A percentile compares a stretch with the other conserved stretches of the same genome.
Conservation (phyloP, 345 rosid species). For the Citrus sinensis region DNA sequence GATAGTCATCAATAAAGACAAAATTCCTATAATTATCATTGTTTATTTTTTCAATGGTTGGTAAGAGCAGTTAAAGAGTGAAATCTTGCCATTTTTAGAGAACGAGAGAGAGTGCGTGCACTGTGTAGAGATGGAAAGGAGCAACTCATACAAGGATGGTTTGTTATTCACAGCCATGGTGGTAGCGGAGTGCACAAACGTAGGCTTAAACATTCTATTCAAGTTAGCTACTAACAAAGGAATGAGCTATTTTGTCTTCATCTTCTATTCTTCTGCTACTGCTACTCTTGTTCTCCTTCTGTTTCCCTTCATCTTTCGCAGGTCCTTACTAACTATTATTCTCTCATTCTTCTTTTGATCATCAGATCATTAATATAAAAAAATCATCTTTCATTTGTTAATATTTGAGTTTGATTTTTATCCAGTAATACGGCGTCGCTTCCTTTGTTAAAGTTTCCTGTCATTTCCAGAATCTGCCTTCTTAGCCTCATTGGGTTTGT, state of each 20-base stretch:
- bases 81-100: not conserved
- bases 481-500: slow-evolving; percentile 34
- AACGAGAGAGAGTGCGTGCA: not conserved
- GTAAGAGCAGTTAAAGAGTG: too few relatives aligned
- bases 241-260: slow-evolving; percentile 33
- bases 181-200: slow-evolving; percentile 18
- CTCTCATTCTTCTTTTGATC: too few relatives aligned
- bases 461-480: slow-evolving; percentile 25
- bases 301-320: not conserved
- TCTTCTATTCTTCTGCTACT: slow-evolving; percentile 19
- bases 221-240: slow-evolving; percentile 38
- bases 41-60: too few relatives aligned
- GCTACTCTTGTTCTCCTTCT: slow-evolving; percentile 29
- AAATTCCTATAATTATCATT: too few relatives aligned
- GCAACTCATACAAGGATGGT: slow-evolving; percentile 19
- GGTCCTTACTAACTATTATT: not conserved
- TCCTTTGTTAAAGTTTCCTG: slow-evolving; percentile 7
- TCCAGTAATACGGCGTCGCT: too few relatives aligned
- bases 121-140: not conserved
- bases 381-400: too few relatives aligned
- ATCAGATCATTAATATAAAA: not conserved
- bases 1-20: too few relatives aligned
- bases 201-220: slow-evolving; percentile 30
- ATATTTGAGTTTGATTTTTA: too few relatives aligned
- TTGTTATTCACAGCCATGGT: slow-evolving; percentile 37